Base-by-base conservation (phyloP, 257 asterid genomes). In the Linderniella brevidens region DNA sequence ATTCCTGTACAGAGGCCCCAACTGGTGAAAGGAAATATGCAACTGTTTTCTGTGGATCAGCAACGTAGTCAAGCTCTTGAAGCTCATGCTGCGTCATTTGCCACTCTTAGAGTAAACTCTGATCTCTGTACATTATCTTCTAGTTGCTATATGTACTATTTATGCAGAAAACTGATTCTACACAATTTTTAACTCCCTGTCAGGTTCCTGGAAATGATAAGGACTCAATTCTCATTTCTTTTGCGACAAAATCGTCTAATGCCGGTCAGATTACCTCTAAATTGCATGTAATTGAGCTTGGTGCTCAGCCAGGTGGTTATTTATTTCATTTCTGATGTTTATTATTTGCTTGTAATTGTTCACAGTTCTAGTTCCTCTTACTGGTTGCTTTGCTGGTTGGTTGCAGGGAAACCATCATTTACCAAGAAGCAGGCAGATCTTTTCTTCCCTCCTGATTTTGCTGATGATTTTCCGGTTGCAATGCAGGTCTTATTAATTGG, bases 1-100 rank as follows among this genome's bases (percentile, higher is more conserved):
- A 25, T 25, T 25, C 32, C 6, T 25, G 32, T 25, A 25, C 32
- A 25, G 98, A 77, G 84, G 61, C 93, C 94, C 48, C 98, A 88
- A 72, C 77, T 88, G 53, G 98, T 88, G 58, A 88, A 88, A 63
- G 98, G 98, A 63, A 88, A 64, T 52, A 88, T 88, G 98, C 98
- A 88, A 66, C 86, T 88, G 52, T 88, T 61, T 63, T 83, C 95
- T 44, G 90, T 88, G 68, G 97, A 83, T 50, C 97, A 87, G 71
- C 97, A 87, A 59, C 85, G 95, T 49, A 88, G 98, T 60, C 98
- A 88, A 71, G 92, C 95, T 58, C 95, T 88, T 49, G 95, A 88
- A 73, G 95, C 95, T 59, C 98, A 88, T 72, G 92, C 98, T 67
- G n/a, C 98, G 42, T 68, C 95, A 56, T 88, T 88, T 77, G 92